A percentile compares a stretch with the other conserved stretches of the same genome.
These are phyloP conservation scores for Lactifluus rugatus DNA, from an alignment of 768 basidiomycete genomes.

Conservation along the genomic window DNA sequence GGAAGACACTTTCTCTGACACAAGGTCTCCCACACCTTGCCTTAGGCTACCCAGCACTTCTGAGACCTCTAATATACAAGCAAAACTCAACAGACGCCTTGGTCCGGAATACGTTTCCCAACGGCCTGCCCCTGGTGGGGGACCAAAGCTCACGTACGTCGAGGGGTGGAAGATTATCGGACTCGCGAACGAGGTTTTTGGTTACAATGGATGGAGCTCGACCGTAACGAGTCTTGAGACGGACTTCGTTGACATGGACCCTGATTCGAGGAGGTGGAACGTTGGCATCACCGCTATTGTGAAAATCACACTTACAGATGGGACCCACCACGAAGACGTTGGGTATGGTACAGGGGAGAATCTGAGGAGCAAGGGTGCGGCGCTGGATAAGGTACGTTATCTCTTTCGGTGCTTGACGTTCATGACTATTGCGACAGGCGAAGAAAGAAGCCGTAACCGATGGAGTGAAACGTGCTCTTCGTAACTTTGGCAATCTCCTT, in stretches of 20 bases:
- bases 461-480: conserved; percentile 79
- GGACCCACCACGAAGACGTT: conserved; percentile 85
- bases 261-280: conserved; percentile 53
- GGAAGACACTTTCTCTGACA: conserved; percentile 8
- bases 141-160: conserved; percentile 82
- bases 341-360: conserved; percentile 89
- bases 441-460: conserved; percentile 99
- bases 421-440: conserved; percentile 43
- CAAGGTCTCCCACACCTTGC: neutral
- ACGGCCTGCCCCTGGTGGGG: conserved; percentile 79
- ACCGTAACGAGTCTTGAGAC: conserved; percentile 63
- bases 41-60: conserved; percentile 24
- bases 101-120: conserved; percentile 92
- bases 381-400: conserved; percentile 76
- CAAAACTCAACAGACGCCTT: conserved; percentile 75
- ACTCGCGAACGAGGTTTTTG: conserved; percentile 96
- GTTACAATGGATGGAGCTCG: conserved; percentile 94
- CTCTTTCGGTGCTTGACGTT: neutral
- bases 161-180: conserved; percentile 99
- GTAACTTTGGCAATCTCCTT: conserved; percentile 88
- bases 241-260: conserved; percentile 68
- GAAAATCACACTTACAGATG: conserved; percentile 79
- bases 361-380: conserved; percentile 70
- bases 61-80: conserved; percentile 65
- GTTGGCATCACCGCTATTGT: conserved; percentile 81